A percentile compares a stretch with the other conserved stretches of the same genome.
These are phyloP conservation scores for Boletus sp. DNA, from an alignment of 768 basidiomycete species.

Conservation along the genomic window DNA sequence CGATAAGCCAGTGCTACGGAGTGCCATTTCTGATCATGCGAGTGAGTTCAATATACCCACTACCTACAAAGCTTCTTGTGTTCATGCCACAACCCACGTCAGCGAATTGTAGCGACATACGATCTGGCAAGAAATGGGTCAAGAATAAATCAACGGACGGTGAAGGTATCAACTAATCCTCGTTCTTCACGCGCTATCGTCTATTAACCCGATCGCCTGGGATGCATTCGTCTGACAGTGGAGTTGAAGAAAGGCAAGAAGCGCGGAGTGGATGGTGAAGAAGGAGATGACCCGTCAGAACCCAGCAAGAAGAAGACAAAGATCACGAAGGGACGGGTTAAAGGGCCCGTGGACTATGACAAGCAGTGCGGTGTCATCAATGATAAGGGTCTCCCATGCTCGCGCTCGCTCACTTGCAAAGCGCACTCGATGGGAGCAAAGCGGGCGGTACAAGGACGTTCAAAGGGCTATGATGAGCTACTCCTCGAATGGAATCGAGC, in stretches of 20 bases:
- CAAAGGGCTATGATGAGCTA: constrained; percentile 79
- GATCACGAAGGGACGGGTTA: constrained; percentile 73
- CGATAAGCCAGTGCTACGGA: constrained; percentile 74
- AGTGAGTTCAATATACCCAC: constrained; percentile 46
- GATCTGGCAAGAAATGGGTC: constrained; percentile 50
- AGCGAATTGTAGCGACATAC: constrained; percentile 65
- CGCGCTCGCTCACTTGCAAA: constrained; percentile 95
- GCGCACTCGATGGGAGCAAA: constrained; percentile 98
- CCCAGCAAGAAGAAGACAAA: constrained; percentile 83
- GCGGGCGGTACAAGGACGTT: constrained; percentile 85
- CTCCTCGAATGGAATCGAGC: constrained; percentile 89
- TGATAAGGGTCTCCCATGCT: constrained; percentile 89
- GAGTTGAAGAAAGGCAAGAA: constrained; percentile 65
- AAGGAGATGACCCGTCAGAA: constrained; percentile 58
- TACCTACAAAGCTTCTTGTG: not conserved
- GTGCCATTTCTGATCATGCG: constrained; percentile 71
- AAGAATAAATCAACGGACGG: constrained; percentile 53
- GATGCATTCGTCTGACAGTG: constrained; percentile 15
- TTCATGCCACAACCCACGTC: constrained; percentile 11
- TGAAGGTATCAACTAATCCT: constrained; percentile 38
- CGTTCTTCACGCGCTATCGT: not conserved
- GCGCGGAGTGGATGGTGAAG: constrained; percentile 76
- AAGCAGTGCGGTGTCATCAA: constrained; percentile 97
- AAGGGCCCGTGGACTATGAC: constrained; percentile 88
- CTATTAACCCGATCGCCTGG: constrained; percentile 1